A percentile compares a stretch with the other conserved stretches of the same genome.
Evolutionary conservation across 2,329 filamentous ascomycete genomes (phyloP).

Genomic region (Neurospora sp.): DNA sequence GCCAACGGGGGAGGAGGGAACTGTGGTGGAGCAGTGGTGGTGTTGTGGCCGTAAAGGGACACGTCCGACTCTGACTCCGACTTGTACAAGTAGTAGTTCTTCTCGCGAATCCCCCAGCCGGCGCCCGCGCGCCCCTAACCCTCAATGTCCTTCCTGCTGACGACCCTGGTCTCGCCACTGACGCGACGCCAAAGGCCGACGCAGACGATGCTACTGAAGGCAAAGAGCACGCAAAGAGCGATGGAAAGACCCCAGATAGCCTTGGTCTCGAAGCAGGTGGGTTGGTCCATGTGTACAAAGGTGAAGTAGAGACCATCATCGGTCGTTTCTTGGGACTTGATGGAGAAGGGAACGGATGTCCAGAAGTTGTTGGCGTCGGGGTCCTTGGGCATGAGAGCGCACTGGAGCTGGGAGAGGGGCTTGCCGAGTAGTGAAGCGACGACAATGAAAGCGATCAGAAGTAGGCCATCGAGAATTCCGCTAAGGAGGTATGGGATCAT

Average conservation of each 20-base stretch:
- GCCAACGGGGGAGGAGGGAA: conserved; percentile 17
- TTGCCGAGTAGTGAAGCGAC: conserved; percentile 16
- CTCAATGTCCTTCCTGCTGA: conserved; percentile 12
- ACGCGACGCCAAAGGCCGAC: conserved; percentile 17
- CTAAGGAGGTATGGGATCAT: conserved; percentile 15
- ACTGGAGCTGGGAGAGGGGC: conserved; percentile 14
- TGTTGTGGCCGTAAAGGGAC: conserved; percentile 9
- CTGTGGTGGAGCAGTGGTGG: conserved; percentile 6
- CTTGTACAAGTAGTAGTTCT: conserved; percentile 4
- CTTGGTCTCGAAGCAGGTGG: conserved; percentile 17
- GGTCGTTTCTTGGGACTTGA: conserved; percentile 1
- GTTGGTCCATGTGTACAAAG: conserved; percentile 12
- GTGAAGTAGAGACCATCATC: conserved; percentile 5
- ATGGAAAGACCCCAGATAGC: conserved; percentile 17
- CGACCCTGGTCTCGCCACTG: conserved; percentile 7
- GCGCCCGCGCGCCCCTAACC: conserved; percentile 19
- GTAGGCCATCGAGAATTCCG: conserved; percentile 11
- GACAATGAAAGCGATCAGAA: conserved; percentile 17
- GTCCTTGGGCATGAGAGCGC: conserved; percentile 6
- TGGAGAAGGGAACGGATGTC: conserved; percentile 1
- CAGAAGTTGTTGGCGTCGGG: neutral
- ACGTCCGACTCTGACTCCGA: conserved; percentile 11
- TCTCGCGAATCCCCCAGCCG: conserved; percentile 5
- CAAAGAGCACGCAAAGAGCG: conserved; percentile 15
- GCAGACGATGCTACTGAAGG: conserved; percentile 14